Conservation (phyloP, 306 rosid genomes). For the Myrica gale region DNA sequence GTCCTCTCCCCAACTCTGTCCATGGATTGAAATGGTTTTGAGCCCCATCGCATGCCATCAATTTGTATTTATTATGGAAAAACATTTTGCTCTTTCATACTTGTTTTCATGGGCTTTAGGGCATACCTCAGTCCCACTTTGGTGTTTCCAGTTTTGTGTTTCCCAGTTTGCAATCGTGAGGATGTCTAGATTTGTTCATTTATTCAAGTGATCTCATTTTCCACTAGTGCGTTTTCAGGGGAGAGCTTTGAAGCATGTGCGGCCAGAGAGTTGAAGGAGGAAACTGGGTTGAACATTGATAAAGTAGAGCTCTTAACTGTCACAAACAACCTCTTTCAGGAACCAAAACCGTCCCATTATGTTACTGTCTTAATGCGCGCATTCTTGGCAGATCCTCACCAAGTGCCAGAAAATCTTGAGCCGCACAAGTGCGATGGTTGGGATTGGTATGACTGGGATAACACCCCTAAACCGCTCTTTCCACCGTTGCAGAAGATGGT, state of each 20-base stretch:
- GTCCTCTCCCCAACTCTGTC: too few species aligned
- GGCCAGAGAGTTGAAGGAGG: constrained; percentile 73
- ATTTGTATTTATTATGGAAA: background rate
- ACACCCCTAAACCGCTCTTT: constrained; percentile 64
- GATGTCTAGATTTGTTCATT: background rate
- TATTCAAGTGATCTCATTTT: background rate
- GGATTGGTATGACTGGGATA: constrained; percentile 68
- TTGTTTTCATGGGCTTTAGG: background rate
- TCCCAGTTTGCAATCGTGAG: too few species aligned
- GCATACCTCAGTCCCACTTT: background rate
- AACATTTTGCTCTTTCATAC: background rate
- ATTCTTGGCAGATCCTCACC: constrained; percentile 27
- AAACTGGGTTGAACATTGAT: constrained; percentile 52
- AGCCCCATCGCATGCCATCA: too few species aligned
- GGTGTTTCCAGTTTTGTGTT: background rate
- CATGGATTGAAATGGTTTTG: too few species aligned
- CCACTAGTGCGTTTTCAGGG: constrained; percentile 35
- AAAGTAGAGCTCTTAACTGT: constrained; percentile 49
- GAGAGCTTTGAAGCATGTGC: constrained; percentile 82
- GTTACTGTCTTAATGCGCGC: constrained; percentile 61
- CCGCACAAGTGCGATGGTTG: constrained; percentile 73
- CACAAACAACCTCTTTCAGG: constrained; percentile 44
- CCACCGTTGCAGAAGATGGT: constrained; percentile 58
- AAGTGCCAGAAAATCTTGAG: constrained; percentile 54
- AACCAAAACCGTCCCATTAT: constrained; percentile 54